These are phyloP conservation scores for Chlamydomonas applanata DNA, from an alignment of 139 green algal genomes.

Conservation along the genomic window DNA sequence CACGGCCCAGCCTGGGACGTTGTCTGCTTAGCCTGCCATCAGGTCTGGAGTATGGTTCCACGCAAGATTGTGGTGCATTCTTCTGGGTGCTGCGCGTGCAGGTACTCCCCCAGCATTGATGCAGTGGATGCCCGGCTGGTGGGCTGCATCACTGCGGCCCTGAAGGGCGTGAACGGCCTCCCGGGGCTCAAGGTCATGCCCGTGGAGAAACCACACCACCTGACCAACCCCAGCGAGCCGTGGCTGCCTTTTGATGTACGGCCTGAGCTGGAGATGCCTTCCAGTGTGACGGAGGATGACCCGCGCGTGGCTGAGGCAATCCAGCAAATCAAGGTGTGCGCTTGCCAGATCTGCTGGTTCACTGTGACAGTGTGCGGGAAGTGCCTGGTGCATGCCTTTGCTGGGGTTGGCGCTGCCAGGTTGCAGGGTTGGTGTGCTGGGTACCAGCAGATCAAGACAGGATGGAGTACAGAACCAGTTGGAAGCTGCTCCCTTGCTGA, in stretches of 20 bases:
- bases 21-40: too few species aligned
- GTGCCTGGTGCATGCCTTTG: too few species aligned
- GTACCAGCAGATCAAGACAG: too few species aligned
- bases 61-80: too few species aligned
- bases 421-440: too few species aligned
- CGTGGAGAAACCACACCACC: background rate
- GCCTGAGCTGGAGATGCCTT: slow-evolving; percentile 27
- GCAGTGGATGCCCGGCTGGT: slow-evolving; percentile 2
- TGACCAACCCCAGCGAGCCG: background rate
- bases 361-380: too few species aligned
- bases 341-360: background rate
- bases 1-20: too few species aligned
- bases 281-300: slow-evolving; percentile 1
- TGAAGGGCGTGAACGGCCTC: slow-evolving; percentile 23
- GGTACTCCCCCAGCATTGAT: slow-evolving; percentile 8
- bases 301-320: slow-evolving; percentile 10
- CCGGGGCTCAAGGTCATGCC: slow-evolving; percentile 25
- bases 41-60: too few species aligned
- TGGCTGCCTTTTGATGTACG: slow-evolving; percentile 29
- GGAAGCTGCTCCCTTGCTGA: too few species aligned
- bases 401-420: too few species aligned
- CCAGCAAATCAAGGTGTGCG: slow-evolving; percentile 9
- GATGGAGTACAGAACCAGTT: too few species aligned
- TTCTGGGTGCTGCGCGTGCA: background rate
- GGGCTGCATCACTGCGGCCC: slow-evolving; percentile 7